Conservation (phyloP, 202 grass and related monocot genomes). For the Dendrocalamus latiflorus region DNA sequence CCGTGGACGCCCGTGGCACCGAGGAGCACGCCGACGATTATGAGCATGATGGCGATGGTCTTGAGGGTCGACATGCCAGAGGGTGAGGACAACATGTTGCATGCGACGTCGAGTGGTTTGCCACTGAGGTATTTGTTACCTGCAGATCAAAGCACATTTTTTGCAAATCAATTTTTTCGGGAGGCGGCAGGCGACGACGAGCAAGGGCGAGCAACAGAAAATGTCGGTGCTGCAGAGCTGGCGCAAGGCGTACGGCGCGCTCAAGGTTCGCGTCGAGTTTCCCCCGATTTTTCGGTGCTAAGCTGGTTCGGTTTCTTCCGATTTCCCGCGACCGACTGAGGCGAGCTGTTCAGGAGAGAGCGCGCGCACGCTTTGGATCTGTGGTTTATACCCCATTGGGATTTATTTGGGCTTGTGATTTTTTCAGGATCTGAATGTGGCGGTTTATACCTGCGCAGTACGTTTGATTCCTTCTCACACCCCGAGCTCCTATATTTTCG, state of each 20-base stretch:
- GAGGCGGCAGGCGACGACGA: conserved; percentile 14
- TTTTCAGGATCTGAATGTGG: conserved; percentile 89
- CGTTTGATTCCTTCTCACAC: conserved; percentile 17
- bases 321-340: neutral
- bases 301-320: neutral
- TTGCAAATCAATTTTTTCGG: too few relatives aligned
- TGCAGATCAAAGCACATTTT: too few relatives aligned
- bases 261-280: conserved; percentile 29
- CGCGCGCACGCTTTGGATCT: conserved; percentile 24
- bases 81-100: too few relatives aligned
- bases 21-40: too few relatives aligned
- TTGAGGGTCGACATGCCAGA: too few relatives aligned
- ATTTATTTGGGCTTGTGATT: neutral
- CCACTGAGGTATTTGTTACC: too few relatives aligned
- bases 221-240: conserved; percentile 88
- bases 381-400: neutral
- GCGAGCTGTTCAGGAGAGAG: neutral
- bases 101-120: too few relatives aligned
- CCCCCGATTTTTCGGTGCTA: neutral
- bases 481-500: neutral
- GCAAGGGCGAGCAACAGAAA: neutral
- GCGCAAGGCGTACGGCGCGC: conserved; percentile 91
- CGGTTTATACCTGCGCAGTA: conserved; percentile 94
- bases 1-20: too few relatives aligned
- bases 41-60: too few relatives aligned